Evolutionary conservation across 78 protist species (phyloP), one percentile per base, ranked within the genome.

Genomic region (Cyanophora paradoxa): DNA sequence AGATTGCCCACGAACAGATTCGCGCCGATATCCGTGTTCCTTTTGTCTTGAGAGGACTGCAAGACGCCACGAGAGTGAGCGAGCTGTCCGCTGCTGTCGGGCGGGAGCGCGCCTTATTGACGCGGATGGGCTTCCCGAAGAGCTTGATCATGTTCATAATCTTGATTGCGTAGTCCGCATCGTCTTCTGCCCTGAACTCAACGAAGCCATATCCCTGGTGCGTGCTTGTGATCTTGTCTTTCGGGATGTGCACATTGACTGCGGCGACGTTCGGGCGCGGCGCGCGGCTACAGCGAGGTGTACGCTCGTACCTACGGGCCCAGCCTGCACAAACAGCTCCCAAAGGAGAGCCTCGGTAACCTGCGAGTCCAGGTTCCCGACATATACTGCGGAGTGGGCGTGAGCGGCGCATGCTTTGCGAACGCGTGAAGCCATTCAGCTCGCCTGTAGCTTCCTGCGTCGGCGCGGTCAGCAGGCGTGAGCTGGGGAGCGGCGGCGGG

Each of bases 1-100:
- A 97, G 82, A 67, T 92, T 92, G 54, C 99, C 98, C 24, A 97
- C 57, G 74, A 95, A 95, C 22, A 97, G 64, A 65, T 95, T 95
- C 24, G 98, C 97, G 2, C 94, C 94, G 67, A 88, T 62, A 69
- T 90, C 96, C 48, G 75, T 28, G 24, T 63, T 44, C 68, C 79
- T 88, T 59, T 64, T 83, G 22, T 84, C 81, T 22, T 30, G 40
- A 7, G 57, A 28, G 17, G 79, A 1, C 67, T 75, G 46, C 57
- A n/a, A n/a, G n/a, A n/a, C n/a, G n/a, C n/a, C n/a, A n/a, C n/a
- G n/a, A n/a, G n/a, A n/a, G n/a, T n/a, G n/a, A n/a, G n/a, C n/a
- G n/a, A n/a, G n/a, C n/a, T n/a, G n/a, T n/a, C n/a, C n/a, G n/a
- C n/a, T n/a, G n/a, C n/a, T n/a, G n/a, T n/a, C n/a, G 52, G 52